Evolutionary conservation across 306 rosid genomes (phyloP), one percentile per base, ranked within the genome.

Genomic region (Prunus salicina): DNA sequence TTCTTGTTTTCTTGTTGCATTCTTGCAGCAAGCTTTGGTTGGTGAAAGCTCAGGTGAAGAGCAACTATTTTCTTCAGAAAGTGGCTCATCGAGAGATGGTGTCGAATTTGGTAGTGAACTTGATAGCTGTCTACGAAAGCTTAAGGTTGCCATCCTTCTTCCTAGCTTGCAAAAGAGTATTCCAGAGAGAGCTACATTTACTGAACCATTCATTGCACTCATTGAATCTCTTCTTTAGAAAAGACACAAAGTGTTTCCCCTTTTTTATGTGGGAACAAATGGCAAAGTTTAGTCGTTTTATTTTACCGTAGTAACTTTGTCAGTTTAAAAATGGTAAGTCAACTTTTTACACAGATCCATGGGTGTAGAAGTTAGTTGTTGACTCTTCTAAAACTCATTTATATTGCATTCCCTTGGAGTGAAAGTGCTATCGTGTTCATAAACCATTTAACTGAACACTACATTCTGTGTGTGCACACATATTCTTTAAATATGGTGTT

Each of bases 21-120:
- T 80, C 38, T 61, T 80, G 67, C 81, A 94, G 98, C 93, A 91
- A 90, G 97, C 98, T 80, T 89, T 94, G 85, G 98, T 92, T 80
- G 97, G 97, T 24, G 97, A 94, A 85, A 88, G 83, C 79, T 80
- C 87, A 27, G 93, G 91, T 65, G 98, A 95, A 79, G 96, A 92
- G 61, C 96, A 92, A 61, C 97, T 95, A 52, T 94, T 95, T 87
- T 92, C 97, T 78, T 75, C 93, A 58, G 93, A 82, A 78, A 74
- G 79, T 81, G 78, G 87, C 80, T 80, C 87, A 57, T 53, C 11
- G 22, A 94, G 84, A 87, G 86, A 87, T 78, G 84, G 86, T 62
- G 52, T 76, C 67, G 77, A 73, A 60, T 73, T 62, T 73, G 82
- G 88, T 50, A 78, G 80, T 76, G 97, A 90, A 86, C 80, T 90